These are phyloP conservation scores for Adansonia gregorii DNA, from an alignment of 441 rosid genomes.

Conservation along the genomic window DNA sequence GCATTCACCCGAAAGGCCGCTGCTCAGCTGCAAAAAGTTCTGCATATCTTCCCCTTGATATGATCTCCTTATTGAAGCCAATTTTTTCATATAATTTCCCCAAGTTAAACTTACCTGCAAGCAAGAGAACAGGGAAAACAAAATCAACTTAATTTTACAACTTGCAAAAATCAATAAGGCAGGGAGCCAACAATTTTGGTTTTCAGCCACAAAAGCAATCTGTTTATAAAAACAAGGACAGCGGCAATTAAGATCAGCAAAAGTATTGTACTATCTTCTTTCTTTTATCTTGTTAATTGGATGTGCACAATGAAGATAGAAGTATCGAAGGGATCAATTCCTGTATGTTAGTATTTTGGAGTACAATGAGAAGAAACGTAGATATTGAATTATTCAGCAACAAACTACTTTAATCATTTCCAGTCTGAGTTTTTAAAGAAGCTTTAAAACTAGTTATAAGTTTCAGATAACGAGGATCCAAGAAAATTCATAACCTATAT, in stretches of 20 bases:
- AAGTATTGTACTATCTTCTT: neutral
- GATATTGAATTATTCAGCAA: no score
- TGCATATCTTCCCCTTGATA: slow-evolving; percentile 94
- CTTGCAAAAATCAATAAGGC: slow-evolving; percentile 6
- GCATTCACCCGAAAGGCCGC: slow-evolving; percentile 74
- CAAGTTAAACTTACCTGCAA: slow-evolving; percentile 78
- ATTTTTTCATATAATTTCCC: slow-evolving; percentile 85
- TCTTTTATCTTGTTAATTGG: neutral
- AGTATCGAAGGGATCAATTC: no score
- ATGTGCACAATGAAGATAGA: no score
- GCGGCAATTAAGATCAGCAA: neutral
- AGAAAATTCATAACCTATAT: neutral
- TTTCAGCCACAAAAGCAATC: slow-evolving; percentile 7
- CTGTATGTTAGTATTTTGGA: no score
- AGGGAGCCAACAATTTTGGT: slow-evolving; percentile 11
- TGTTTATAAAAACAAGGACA: neutral
- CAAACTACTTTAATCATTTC: no score
- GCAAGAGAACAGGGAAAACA: slow-evolving; percentile 24
- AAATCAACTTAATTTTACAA: neutral
- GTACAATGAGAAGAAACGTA: no score
- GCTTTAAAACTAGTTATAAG: neutral
- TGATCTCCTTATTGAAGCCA: slow-evolving; percentile 91
- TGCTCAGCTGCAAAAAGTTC: slow-evolving; percentile 91
- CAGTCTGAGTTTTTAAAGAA: neutral
- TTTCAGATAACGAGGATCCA: neutral